phyloP scores from a whole-genome alignment of 2,329 filamentous ascomycete species.

The Fusarium clavum region DNA sequence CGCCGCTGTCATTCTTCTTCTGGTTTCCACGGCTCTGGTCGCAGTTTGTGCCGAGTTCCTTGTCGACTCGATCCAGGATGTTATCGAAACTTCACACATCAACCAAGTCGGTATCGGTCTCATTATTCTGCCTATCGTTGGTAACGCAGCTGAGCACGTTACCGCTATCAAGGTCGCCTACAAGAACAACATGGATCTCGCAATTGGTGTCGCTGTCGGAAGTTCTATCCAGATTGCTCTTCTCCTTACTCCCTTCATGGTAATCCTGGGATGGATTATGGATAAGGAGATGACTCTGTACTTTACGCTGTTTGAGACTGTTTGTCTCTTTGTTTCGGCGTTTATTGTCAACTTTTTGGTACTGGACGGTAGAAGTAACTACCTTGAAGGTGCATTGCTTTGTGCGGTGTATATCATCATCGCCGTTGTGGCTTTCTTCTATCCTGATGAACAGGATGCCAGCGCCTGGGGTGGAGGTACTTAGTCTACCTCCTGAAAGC shows the following conservation, averaged over 20 bases:
- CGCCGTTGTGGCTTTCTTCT: constrained; percentile 74
- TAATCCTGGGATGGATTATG: constrained; percentile 78
- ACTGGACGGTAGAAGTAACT: constrained; percentile 86
- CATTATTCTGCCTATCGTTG: constrained; percentile 78
- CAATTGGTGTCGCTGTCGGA: constrained; percentile 77
- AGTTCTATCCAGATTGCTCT: constrained; percentile 79
- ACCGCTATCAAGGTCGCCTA: constrained; percentile 77
- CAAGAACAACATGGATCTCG: constrained; percentile 82
- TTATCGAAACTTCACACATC: constrained; percentile 66
- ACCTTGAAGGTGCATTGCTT: constrained; percentile 80
- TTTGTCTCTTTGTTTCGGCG: constrained; percentile 84
- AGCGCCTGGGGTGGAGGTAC: constrained; percentile 52
- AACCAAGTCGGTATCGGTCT: constrained; percentile 77
- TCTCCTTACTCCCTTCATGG: constrained; percentile 76
- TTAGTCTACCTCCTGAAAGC: constrained; percentile 1
- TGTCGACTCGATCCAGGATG: constrained; percentile 73
- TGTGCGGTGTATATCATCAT: constrained; percentile 77
- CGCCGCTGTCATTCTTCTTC: constrained; percentile 69
- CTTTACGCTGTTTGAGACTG: constrained; percentile 90
- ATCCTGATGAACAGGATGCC: constrained; percentile 64
- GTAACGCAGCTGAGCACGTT: constrained; percentile 79
- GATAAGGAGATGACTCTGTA: constrained; percentile 79
- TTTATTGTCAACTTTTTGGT: constrained; percentile 92
- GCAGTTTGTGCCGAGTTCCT: constrained; percentile 78
- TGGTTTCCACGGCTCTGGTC: constrained; percentile 73